A percentile compares a stretch with the other conserved stretches of the same genome.
Conservation (phyloP, 345 rosid genomes). For the Eucalyptus urophylla region DNA sequence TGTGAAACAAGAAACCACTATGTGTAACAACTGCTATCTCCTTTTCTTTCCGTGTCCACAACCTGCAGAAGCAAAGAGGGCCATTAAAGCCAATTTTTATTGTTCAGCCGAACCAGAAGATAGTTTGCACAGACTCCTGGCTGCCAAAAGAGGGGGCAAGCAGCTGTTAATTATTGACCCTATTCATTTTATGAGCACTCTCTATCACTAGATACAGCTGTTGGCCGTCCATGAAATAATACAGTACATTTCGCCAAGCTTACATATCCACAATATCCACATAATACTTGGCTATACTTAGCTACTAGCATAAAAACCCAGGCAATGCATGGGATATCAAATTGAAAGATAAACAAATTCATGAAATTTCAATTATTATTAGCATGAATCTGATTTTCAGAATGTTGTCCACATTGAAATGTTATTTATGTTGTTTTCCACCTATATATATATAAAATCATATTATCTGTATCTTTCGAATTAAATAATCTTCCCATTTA, state of each 20-base stretch:
- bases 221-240: background rate
- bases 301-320: background rate
- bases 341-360: background rate
- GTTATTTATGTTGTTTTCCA: background rate
- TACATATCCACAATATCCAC: background rate
- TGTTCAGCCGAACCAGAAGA: background rate
- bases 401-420: background rate
- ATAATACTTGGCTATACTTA: background rate
- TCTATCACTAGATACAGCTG: background rate
- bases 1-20: constrained; percentile 84
- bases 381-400: background rate
- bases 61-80: constrained; percentile 26
- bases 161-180: background rate
- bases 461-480: background rate
- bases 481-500: background rate
- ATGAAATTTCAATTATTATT: background rate
- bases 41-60: constrained; percentile 93
- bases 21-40: constrained; percentile 98
- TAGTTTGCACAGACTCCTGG: background rate
- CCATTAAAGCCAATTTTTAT: background rate
- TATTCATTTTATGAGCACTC: background rate
- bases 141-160: background rate
- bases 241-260: background rate
- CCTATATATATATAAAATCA: background rate
- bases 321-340: background rate